phyloP scores from a whole-genome alignment of 2,329 filamentous ascomycete species.

The Talaromyces sp. region DNA sequence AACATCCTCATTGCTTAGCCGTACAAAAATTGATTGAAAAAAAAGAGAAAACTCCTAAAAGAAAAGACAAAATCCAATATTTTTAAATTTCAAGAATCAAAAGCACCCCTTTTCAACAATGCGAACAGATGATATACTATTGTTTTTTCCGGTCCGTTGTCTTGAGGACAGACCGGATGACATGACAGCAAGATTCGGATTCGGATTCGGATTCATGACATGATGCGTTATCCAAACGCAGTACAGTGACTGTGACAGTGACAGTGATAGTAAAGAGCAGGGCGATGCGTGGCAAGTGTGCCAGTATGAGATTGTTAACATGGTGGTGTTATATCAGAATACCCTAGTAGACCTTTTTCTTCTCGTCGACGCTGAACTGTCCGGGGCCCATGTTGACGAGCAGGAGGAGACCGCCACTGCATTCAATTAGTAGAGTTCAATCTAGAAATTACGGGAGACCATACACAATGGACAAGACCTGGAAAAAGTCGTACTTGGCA shows the following conservation, averaged over 20 bases:
- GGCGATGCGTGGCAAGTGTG: background rate
- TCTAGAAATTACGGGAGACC: slow-evolving; percentile 20
- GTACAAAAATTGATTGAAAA: background rate
- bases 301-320: no score
- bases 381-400: slow-evolving; percentile 98
- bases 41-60: background rate
- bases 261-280: background rate
- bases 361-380: slow-evolving; percentile 97
- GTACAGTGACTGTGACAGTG: no score
- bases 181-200: no score
- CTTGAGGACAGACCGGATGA: background rate
- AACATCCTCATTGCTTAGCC: background rate
- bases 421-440: slow-evolving; percentile 15
- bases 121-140: background rate
- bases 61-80: background rate
- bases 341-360: slow-evolving; percentile 99
- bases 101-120: background rate
- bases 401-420: slow-evolving; percentile 78
- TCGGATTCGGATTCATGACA: background rate
- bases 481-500: slow-evolving; percentile 99
- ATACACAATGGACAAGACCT: slow-evolving; percentile 95
- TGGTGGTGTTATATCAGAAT: no score
- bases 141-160: background rate
- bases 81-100: background rate
- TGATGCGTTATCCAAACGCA: background rate